Evolutionary conservation across 2,329 filamentous ascomycete species (phyloP), one percentile per base, ranked within the genome.

Genomic region (Hypoxylon rubiginosum): DNA sequence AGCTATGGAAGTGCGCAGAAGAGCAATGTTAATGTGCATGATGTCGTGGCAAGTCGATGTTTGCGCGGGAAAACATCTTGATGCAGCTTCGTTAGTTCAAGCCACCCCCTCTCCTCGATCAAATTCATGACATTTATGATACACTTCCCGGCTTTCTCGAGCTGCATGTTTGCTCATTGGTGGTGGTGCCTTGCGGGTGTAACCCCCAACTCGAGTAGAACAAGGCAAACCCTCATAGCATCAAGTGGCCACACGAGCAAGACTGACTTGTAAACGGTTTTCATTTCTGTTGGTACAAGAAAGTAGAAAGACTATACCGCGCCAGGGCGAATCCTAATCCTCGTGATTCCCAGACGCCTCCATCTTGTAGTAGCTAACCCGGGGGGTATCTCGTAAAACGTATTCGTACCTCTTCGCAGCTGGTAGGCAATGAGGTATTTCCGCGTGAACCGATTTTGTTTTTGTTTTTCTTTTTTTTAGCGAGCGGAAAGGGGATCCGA

Each of bases 371-470:
- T 50, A 54, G 10, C 34, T 19, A 53, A 55, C 36, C 24, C 58
- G 3, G 62, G 58, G 62, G 65, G 64, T 68, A 62, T 43, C 19
- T 65, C 58, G 51, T 59, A 59, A 60, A 62, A 59, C 65, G 65
- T 60, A 68, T 32, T 36, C 13, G 11, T 45, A 11, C 17, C 17
- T 48, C n/a, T 55, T 39, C 26, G 36, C 36, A 34, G n/a, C 45
- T 26, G 30, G 46, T 17, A 39, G 19, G 39, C 19, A 11, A 41
- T 24, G 24, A 54, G 17, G 30, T 4, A 21, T 45, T 34, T 36
- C 30, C 19, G n/a, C 54, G 28, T 10, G 19, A 51, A 11, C 15
- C 55, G 21, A 39, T n/a, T n/a, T n/a, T n/a, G n/a, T n/a, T n/a
- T n/a, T n/a, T n/a, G n/a, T n/a, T n/a, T n/a, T n/a, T n/a, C n/a